Evolutionary conservation across 2,329 filamentous ascomycete species (phyloP).

Genomic region (Aspergillus felis): DNA sequence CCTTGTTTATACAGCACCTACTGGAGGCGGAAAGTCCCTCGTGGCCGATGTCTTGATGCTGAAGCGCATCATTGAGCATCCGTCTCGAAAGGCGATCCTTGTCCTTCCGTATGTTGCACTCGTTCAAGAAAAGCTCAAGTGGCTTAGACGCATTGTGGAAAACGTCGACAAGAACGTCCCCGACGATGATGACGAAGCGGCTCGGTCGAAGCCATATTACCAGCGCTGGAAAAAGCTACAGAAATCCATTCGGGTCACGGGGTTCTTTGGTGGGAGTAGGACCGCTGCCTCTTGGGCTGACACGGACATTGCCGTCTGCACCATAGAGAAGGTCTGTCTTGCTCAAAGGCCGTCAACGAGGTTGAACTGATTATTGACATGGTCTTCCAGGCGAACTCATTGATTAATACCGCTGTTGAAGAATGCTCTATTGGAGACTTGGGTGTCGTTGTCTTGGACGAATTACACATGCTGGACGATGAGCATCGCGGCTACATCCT

Average conservation of each 20-base stretch:
- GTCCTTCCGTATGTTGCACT: conserved; percentile 75
- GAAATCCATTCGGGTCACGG: conserved; percentile 61
- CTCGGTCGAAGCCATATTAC: conserved; percentile 34
- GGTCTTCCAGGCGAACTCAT: conserved; percentile 60
- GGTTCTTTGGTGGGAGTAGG: conserved; percentile 72
- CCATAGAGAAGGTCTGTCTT: conserved; percentile 65
- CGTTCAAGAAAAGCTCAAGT: conserved; percentile 74
- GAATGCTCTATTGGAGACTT: conserved; percentile 64
- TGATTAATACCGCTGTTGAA: conserved; percentile 70
- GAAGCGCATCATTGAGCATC: conserved; percentile 63
- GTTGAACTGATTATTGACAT: conserved; percentile 2
- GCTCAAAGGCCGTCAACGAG: neutral
- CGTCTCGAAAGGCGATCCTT: conserved; percentile 64
- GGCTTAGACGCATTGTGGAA: conserved; percentile 65
- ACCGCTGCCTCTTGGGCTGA: conserved; percentile 65
- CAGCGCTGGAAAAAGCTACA: conserved; percentile 57
- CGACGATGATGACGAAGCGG: conserved; percentile 26
- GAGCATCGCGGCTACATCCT: conserved; percentile 70
- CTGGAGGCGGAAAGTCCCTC: conserved; percentile 72
- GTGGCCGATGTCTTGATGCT: conserved; percentile 71
- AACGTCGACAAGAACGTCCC: conserved; percentile 48
- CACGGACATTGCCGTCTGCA: conserved; percentile 74
- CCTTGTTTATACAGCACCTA: conserved; percentile 75
- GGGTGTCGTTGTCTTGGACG: conserved; percentile 67
- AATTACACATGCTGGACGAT: conserved; percentile 79